Evolutionary conservation across 306 rosid species (phyloP).

Genomic region (Alnus glutinosa): DNA sequence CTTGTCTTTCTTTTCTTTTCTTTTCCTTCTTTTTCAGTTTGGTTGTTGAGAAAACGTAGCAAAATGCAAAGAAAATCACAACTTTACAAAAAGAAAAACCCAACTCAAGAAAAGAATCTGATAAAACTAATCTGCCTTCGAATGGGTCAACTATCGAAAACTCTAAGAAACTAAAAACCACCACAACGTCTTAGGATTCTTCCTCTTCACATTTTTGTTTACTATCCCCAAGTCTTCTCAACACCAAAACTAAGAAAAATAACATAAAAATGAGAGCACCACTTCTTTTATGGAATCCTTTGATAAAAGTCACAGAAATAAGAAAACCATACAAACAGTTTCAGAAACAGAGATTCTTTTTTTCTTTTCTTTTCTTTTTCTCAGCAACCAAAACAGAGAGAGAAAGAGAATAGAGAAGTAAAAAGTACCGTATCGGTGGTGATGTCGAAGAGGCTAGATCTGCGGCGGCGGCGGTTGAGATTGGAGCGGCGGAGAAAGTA

Average conservation of each 20-base stretch:
- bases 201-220: not conserved
- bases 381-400: not conserved
- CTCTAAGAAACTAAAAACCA: not conserved
- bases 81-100: no score
- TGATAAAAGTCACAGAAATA: not conserved
- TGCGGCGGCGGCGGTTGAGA: conserved; percentile 97
- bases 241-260: not conserved
- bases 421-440: conserved; percentile 79
- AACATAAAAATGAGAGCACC: not conserved
- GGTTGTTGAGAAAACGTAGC: conserved; percentile 3
- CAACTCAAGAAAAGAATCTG: not conserved
- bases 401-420: not conserved
- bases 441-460: conserved; percentile 98
- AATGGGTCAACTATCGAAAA: not conserved
- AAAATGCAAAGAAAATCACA: not conserved
- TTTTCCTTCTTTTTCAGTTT: not conserved
- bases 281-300: not conserved
- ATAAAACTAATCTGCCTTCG: not conserved
- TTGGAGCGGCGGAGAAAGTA: conserved; percentile 93
- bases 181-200: not conserved
- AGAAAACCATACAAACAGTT: not conserved
- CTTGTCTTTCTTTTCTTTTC: not conserved
- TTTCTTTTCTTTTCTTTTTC: not conserved
- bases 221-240: not conserved
- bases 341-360: not conserved